phyloP scores from a whole-genome alignment of 371 early-diverging fungal genomes.

The Furculomyces boomerangus region DNA sequence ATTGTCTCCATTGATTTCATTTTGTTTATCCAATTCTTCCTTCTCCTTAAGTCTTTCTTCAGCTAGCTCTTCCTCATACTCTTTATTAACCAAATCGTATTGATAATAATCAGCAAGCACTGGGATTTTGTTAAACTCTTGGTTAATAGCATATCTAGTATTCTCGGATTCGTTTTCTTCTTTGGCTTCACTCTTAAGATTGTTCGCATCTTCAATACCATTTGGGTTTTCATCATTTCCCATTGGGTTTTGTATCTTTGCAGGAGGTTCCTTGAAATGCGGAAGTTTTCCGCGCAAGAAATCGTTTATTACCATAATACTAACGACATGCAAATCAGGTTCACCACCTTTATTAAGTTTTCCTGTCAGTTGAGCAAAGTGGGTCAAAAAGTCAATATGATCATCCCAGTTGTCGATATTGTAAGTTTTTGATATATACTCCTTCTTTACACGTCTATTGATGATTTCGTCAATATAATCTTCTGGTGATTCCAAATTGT shows the following conservation, averaged over 20 bases:
- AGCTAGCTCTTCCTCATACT: conserved; percentile 25
- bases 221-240: conserved; percentile 2
- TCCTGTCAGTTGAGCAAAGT: conserved; percentile 77
- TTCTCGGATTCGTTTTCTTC: conserved; percentile 14
- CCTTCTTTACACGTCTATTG: conserved; percentile 65
- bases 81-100: conserved; percentile 49
- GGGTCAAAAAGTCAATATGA: conserved; percentile 73
- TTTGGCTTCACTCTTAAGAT: conserved; percentile 11
- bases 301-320: conserved; percentile 97
- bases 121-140: conserved; percentile 65
- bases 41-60: conserved; percentile 20
- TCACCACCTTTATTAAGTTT: conserved; percentile 95
- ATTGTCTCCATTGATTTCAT: conserved; percentile 24
- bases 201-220: conserved; percentile 15
- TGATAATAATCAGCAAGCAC: conserved; percentile 57
- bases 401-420: conserved; percentile 69
- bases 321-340: conserved; percentile 80
- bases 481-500: conserved; percentile 88
- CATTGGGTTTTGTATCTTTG: conserved; percentile 9
- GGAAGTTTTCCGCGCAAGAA: conserved; percentile 98
- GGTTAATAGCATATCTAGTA: conserved; percentile 42
- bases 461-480: conserved; percentile 84
- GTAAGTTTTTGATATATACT: conserved; percentile 82
- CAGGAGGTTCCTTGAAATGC: conserved; percentile 81
- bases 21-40: conserved; percentile 9